Base-by-base conservation (phyloP, 495 filamentous ascomycete species). In the Gamarada debralockiae region DNA sequence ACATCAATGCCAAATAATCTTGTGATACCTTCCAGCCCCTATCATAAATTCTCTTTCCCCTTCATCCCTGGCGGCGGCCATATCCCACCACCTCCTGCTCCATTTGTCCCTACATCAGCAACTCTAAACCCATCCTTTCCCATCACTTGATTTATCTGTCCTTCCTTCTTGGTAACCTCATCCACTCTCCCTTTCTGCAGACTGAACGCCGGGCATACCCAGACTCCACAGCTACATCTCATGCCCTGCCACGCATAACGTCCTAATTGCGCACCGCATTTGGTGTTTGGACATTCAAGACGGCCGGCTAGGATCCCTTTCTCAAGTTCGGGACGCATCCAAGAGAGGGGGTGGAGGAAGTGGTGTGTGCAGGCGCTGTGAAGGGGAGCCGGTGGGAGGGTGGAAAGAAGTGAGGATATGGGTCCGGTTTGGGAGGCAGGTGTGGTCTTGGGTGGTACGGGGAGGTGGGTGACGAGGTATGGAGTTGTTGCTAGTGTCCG, bases 221-320 rank as follows among this genome's bases (percentile, higher is more conserved):
- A 96, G 27, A 86, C 79, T 33, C 84, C 83, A 67, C 93, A 97
- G 57, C 85, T 95, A 71, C 93, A 98, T 67, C 81, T 84, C 73
- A 97, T 82, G 49, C 95, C 93, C 63, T 95, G 87, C 92, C 95
- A 98, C 24, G 91, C 87, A 61, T 96, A 97, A 56, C 92, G 85
- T 37, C 95, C 93, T 20, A 97, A 81, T 42, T 90, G 89, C 17
- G 84, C 80, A 38, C 72, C 70, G 63, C 93, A 97, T 57, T 85
- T 87, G 0, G 62, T 29, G 58, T 85, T 86, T 23, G 92, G 90
- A 64, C 92, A 97, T 36, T 84, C 84, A 36, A 98, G 67, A 23
- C 90, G 83, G 8, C 92, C 92, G 10, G 89, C 85, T 15, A 97
- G 71, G 36, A 83, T 81, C 22, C 87, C 87, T 49, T 83, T 79